Evolutionary conservation across 2,329 filamentous ascomycete genomes (phyloP), one percentile per base, ranked within the genome.

Genomic region (Phialemoniopsis sp.): DNA sequence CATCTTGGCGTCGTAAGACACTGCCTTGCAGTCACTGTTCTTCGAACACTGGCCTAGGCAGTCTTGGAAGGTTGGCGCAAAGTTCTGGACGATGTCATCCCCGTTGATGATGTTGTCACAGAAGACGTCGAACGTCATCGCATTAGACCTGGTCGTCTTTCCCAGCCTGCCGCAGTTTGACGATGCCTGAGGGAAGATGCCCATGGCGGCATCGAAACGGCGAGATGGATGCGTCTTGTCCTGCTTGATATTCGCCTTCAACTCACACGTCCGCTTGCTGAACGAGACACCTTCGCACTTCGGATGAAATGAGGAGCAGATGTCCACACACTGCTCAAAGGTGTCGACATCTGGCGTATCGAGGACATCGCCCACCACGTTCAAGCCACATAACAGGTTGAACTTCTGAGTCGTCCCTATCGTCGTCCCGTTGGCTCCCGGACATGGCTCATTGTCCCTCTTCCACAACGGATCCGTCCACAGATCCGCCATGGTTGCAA

Each of bases 241-340:
- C 9, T 39, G 37, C 42, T 46, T 47, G n/a, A 48, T 29, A 18
- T 47, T 43, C 13, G 47, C 40, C 32, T 49, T 51, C 19, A 61
- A 46, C 12, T 50, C 45, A 37, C 59, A 62, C 12, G 43, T 50
- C 13, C 35, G 42, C 32, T 53, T 48, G 34, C 54, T 44, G 34
- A 51, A 58, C 1, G 51, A 43, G 8, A 47, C 46, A 10, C 37
- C 54, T 5, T 56, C 55, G 40, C 55, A 58, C 42, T 46, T 50
- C 0, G 59, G 53, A 38, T 60, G 57, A 46, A 50, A 57, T 0
- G 54, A 52, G 2, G 55, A 48, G 40, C 53, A 59, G 1, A 55
- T 34, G 29, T 58, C 57, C 8, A 49, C 50, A 37, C 59, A 62
- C 1, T 46, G 39, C 9, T 35, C 14, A 9, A 56, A 45, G 34